Base-by-base conservation (phyloP, 1,284 basidiomycete species). In the Cutaneotrichosporon sp. region DNA sequence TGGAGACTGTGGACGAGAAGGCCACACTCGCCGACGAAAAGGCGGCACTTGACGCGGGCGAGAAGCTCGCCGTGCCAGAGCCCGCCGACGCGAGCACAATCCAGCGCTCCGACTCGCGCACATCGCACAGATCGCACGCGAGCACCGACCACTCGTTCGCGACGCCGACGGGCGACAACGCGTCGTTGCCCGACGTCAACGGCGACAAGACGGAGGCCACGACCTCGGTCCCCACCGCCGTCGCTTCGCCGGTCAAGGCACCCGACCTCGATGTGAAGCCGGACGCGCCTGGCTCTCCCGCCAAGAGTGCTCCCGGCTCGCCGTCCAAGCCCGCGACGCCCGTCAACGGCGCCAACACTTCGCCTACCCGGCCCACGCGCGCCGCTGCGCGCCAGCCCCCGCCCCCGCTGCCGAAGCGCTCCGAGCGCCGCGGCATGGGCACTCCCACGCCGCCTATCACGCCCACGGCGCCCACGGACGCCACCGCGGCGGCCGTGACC, bases 331-430 rank as follows among this genome's bases (percentile, higher is more conserved):
- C n/a, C 59, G 59, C 20, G 64, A 54, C 53, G 6, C 45, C 47
- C 4, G 31, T 34, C 18, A 42, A 54, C 20, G 29, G 24, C 5
- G 31, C 43, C 18, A 14, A 38, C 16, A 24, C 51, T 18, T 36
- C 45, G 7, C 47, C 57, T 1, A n/a, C 52, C 1, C 24, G 45
- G 3, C 60, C 60, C 1, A 52, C 52, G 1, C 60, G 55, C 18
- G 29, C 55, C 18, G 20, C 43, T 11, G 45, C 18, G n/a, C 55
- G 58, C 9, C 34, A 50, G 5, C 42, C 64, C 9, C 62, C 60
- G 2, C 73, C 73, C 18, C 73, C n/a, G n/a, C 62, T 76, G 4
- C 74, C 74, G 3, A 62, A 64, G 16, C 64, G 72, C 33, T 68
- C 70, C 9, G 67, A 72, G 3, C 71, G 69, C 4, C 59, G 72